phyloP scores from a whole-genome alignment of 2,329 filamentous ascomycete species.

The Ophiostoma fasciatum region DNA sequence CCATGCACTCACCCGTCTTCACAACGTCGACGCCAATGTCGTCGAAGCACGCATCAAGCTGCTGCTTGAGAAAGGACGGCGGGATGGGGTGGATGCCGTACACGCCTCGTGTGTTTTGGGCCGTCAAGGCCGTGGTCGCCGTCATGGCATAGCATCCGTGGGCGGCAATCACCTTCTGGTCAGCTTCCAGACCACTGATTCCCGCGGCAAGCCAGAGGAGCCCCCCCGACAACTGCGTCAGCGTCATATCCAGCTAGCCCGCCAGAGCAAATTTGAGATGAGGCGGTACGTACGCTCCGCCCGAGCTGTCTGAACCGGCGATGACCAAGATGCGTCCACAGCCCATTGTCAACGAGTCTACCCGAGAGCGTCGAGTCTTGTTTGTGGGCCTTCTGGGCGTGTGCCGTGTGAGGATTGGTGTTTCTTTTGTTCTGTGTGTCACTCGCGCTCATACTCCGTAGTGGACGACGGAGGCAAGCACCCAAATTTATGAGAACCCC shows the following conservation, averaged over 20 bases:
- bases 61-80: conserved; percentile 62
- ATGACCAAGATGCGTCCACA: conserved; percentile 55
- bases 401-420: too few species aligned
- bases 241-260: background rate
- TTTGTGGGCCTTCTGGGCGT: too few species aligned
- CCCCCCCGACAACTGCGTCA: too few species aligned
- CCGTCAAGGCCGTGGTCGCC: conserved; percentile 87
- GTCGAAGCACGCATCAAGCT: conserved; percentile 70
- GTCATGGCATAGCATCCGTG: conserved; percentile 95
- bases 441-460: too few species aligned
- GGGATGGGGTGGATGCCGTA: conserved; percentile 68
- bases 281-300: conserved; percentile 52
- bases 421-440: too few species aligned
- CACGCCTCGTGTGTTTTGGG: conserved; percentile 82
- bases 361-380: too few species aligned
- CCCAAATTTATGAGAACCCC: too few species aligned
- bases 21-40: conserved; percentile 83
- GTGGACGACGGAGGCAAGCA: too few species aligned
- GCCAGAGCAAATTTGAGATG: too few species aligned
- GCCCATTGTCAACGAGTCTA: conserved; percentile 8
- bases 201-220: background rate
- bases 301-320: conserved; percentile 80
- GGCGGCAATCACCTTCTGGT: conserved; percentile 85
- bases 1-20: conserved; percentile 82
- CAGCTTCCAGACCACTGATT: conserved; percentile 74